Conservation (phyloP, 331 rosid genomes). For the Malus hybrid region DNA sequence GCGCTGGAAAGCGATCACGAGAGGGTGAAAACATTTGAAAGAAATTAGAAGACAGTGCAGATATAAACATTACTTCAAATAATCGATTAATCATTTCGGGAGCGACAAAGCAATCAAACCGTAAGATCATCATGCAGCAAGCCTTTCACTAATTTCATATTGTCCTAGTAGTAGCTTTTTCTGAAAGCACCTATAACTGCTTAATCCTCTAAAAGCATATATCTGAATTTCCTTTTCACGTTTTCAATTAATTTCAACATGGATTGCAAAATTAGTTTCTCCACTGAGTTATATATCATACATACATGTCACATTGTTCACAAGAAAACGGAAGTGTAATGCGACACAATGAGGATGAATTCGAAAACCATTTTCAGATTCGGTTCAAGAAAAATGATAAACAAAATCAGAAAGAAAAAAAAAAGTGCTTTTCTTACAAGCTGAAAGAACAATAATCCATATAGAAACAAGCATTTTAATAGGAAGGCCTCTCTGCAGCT, state of each 20-base stretch:
- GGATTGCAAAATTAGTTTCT: too few relatives aligned
- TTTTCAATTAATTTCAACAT: neutral
- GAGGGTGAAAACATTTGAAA: neutral
- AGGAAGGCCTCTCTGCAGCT: constrained; percentile 24
- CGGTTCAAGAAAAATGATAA: neutral
- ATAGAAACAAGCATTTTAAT: constrained; percentile 5
- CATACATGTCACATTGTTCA: neutral
- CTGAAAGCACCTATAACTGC: neutral
- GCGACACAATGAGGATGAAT: neutral
- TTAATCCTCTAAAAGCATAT: neutral
- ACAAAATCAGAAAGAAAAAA: neutral
- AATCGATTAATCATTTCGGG: neutral
- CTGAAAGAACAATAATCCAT: constrained; percentile 20
- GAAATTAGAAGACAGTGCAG: neutral
- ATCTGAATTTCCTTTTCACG: neutral
- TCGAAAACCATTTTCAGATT: neutral
- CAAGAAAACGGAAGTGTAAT: neutral
- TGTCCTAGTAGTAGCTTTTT: neutral
- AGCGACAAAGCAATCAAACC: neutral
- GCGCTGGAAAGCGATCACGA: neutral
- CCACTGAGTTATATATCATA: neutral
- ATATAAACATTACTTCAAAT: neutral
- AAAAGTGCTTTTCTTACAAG: constrained; percentile 5
- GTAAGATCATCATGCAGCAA: neutral
- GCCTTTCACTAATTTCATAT: neutral